A percentile compares a stretch with the other conserved stretches of the same genome.
phyloP scores from a whole-genome alignment of 371 early-diverging fungal genomes.

The Syncephalastrum monosporum region DNA sequence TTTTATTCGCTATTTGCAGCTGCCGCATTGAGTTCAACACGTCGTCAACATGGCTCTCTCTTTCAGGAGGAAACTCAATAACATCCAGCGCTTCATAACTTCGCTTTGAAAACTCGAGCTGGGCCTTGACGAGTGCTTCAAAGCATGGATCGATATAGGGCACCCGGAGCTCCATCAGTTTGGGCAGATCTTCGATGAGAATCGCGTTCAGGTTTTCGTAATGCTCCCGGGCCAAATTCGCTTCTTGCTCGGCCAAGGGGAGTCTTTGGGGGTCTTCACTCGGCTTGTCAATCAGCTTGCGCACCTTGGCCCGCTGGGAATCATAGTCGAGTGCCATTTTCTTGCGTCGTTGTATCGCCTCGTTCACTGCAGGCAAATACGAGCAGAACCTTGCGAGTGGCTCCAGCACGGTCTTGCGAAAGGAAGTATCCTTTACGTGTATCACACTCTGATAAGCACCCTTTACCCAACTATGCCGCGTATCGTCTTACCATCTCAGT shows the following conservation, averaged over 20 bases:
- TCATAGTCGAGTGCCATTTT: constrained; percentile 91
- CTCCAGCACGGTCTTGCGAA: constrained; percentile 78
- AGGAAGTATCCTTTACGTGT: constrained; percentile 64
- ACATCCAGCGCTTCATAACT: constrained; percentile 65
- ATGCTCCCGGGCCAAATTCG: constrained; percentile 63
- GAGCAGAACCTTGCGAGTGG: constrained; percentile 79
- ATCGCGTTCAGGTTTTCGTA: constrained; percentile 81
- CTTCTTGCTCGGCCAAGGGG: constrained; percentile 74
- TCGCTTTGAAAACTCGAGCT: constrained; percentile 75
- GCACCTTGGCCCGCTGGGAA: constrained; percentile 61
- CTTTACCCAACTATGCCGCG: neutral
- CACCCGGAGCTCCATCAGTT: constrained; percentile 82
- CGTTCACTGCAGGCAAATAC: constrained; percentile 89
- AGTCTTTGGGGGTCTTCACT: constrained; percentile 67
- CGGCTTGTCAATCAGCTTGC: constrained; percentile 77
- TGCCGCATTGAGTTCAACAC: no score
- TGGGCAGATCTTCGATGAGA: constrained; percentile 84
- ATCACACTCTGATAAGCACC: neutral
- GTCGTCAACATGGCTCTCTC: no score
- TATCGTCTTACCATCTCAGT: constrained; percentile 46
- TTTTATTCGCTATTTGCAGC: no score
- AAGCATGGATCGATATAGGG: constrained; percentile 89
- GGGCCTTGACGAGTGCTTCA: constrained; percentile 88
- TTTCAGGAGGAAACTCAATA: constrained; percentile 3
- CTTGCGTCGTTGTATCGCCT: constrained; percentile 79